Evolutionary conservation across 148 eudicot species (phyloP).

Genomic region (Limonium bicolor): DNA sequence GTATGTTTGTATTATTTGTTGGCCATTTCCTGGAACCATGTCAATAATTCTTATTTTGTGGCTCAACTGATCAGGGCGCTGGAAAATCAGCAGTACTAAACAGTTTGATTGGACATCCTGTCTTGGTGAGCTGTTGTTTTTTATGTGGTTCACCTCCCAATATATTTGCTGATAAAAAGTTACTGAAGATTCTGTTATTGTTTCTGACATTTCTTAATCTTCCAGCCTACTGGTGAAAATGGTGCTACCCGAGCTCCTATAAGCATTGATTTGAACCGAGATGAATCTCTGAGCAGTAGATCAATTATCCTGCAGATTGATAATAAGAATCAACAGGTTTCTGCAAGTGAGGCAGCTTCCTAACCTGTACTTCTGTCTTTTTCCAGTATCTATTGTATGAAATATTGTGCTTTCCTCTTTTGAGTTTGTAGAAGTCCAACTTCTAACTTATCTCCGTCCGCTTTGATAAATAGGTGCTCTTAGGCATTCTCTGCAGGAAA

Average conservation of each 20-base stretch:
- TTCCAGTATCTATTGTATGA: neutral
- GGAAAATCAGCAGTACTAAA: constrained; percentile 94
- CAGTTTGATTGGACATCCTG: constrained; percentile 96
- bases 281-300: constrained; percentile 69
- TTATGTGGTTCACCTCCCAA: neutral
- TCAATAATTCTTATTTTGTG: neutral
- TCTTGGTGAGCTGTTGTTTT: constrained; percentile 46
- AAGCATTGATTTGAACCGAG: constrained; percentile 69
- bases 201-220: neutral
- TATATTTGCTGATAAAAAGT: neutral
- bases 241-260: constrained; percentile 98
- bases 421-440: neutral
- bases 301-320: constrained; percentile 84
- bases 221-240: constrained; percentile 96
- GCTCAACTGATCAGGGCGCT: constrained; percentile 52
- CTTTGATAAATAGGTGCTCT: constrained; percentile 62
- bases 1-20: too few relatives aligned
- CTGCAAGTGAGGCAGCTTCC: constrained; percentile 69
- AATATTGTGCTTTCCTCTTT: neutral
- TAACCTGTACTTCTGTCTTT: neutral
- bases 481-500: constrained; percentile 91
- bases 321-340: constrained; percentile 74
- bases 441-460: constrained; percentile 8
- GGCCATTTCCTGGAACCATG: too few relatives aligned
- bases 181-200: neutral